A percentile compares a stretch with the other conserved stretches of the same genome.
Conservation (phyloP, 31 red algal species). For the Asparagopsis taxiformis region DNA sequence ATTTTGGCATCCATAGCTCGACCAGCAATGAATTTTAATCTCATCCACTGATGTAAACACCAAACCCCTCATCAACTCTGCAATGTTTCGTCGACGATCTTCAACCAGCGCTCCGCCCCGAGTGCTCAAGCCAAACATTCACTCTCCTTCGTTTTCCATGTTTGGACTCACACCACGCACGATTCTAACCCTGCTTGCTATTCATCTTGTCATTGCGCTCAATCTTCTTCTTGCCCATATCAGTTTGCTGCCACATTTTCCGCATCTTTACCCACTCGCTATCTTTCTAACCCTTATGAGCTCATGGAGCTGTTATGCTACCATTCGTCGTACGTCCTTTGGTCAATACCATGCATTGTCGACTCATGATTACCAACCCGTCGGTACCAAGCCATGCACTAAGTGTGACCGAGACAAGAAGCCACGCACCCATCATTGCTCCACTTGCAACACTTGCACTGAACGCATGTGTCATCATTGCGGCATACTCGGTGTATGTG, state of each 20-base stretch:
- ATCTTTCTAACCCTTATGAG: neutral
- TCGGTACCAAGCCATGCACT: neutral
- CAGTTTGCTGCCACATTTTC: neutral
- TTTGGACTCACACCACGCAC: neutral
- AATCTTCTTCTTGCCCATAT: neutral
- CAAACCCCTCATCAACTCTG: too few species aligned
- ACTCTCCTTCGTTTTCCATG: too few species aligned
- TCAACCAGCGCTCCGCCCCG: too few species aligned
- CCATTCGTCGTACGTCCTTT: neutral
- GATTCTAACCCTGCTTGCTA: neutral
- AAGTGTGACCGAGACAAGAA: neutral
- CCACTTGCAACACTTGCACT: constrained; percentile 7
- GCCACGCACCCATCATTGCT: constrained; percentile 8
- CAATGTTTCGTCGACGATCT: too few species aligned
- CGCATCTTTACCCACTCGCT: constrained; percentile 1
- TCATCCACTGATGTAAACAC: too few species aligned
- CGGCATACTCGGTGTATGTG: constrained; percentile 6
- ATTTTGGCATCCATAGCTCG: too few species aligned
- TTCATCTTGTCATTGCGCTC: neutral
- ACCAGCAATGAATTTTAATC: too few species aligned
- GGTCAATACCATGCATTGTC: neutral
- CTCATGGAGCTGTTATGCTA: neutral
- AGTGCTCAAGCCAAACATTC: too few species aligned
- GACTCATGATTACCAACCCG: neutral
- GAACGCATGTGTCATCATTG: constrained; percentile 15